Conservation (phyloP, 2,329 filamentous ascomycete species). For the Ophiocordyceps unilateralis region DNA sequence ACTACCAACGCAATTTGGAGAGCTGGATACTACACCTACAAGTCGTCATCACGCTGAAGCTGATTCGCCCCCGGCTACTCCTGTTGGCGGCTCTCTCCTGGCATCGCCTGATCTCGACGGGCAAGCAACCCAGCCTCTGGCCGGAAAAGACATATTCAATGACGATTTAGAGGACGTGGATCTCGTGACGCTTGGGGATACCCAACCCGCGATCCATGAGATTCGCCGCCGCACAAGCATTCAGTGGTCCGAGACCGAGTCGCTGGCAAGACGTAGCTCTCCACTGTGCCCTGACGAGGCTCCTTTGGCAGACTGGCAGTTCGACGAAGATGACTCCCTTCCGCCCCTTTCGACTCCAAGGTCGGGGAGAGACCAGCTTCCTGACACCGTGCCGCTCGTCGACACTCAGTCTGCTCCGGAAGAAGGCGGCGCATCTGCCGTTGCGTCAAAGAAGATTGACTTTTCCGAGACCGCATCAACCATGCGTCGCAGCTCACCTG, state of each 20-base stretch:
- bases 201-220: background rate
- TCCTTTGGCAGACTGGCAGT: conserved; percentile 7
- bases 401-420: background rate
- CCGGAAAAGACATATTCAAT: background rate
- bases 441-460: conserved; percentile 7
- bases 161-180: background rate
- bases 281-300: conserved; percentile 6
- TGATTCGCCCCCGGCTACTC: background rate
- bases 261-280: conserved; percentile 13
- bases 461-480: conserved; percentile 20
- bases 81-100: no score
- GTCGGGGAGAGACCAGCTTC: conserved; percentile 8
- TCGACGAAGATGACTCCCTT: conserved; percentile 7
- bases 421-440: background rate
- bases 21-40: conserved; percentile 18
- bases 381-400: conserved; percentile 14
- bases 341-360: conserved; percentile 12
- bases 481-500: conserved; percentile 13
- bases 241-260: conserved; percentile 3
- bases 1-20: conserved; percentile 8
- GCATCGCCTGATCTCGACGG: background rate
- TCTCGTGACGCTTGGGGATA: background rate
- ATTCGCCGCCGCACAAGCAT: background rate
- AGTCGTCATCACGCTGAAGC: conserved; percentile 5
- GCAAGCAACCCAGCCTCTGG: background rate